Percentiles rank a stretch among this genome's conserved stretches.
Evolutionary conservation across 768 basidiomycete genomes (phyloP).

Genomic region (Heimioporus sp.): DNA sequence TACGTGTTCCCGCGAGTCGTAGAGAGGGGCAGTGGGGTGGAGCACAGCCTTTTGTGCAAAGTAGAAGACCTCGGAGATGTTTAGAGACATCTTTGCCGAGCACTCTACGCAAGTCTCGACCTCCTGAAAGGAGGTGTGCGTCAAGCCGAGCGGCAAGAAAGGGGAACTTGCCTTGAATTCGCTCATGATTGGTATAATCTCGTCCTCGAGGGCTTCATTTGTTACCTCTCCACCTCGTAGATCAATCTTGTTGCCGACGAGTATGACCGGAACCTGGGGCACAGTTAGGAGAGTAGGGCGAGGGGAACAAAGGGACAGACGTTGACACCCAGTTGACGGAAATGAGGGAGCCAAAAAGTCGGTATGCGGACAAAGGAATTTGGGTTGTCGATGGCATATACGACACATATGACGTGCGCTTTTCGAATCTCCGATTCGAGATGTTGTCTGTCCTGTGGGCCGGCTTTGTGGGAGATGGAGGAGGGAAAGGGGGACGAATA

Average conservation of each 20-base stretch:
- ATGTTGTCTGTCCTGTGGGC: slow-evolving; percentile 81
- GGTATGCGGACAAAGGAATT: slow-evolving; percentile 97
- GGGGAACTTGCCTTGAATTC: slow-evolving; percentile 83
- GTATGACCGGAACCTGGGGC: slow-evolving; percentile 85
- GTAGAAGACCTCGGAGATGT: slow-evolving; percentile 97
- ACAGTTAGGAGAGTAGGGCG: slow-evolving; percentile 4
- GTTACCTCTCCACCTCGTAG: slow-evolving; percentile 90
- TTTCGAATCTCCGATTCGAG: slow-evolving; percentile 95
- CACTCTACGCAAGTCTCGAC: slow-evolving; percentile 98
- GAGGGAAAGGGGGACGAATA: background rate
- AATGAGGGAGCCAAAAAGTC: slow-evolving; percentile 96
- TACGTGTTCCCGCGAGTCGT: slow-evolving; percentile 94
- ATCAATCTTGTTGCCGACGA: slow-evolving; percentile 99
- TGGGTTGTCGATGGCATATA: slow-evolving; percentile 95
- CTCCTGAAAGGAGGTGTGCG: slow-evolving; percentile 55
- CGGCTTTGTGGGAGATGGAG: slow-evolving; percentile 48
- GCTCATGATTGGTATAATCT: slow-evolving; percentile 95
- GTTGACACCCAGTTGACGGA: slow-evolving; percentile 94
- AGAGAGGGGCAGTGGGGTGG: slow-evolving; percentile 94
- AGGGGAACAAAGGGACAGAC: slow-evolving; percentile 42
- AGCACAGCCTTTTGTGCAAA: slow-evolving; percentile 98
- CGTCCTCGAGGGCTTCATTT: slow-evolving; percentile 90
- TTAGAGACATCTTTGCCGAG: slow-evolving; percentile 86
- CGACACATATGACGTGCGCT: slow-evolving; percentile 97
- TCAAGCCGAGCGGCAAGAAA: background rate